Conservation (phyloP, 2,329 filamentous ascomycete species). For the Nemania sp. region DNA sequence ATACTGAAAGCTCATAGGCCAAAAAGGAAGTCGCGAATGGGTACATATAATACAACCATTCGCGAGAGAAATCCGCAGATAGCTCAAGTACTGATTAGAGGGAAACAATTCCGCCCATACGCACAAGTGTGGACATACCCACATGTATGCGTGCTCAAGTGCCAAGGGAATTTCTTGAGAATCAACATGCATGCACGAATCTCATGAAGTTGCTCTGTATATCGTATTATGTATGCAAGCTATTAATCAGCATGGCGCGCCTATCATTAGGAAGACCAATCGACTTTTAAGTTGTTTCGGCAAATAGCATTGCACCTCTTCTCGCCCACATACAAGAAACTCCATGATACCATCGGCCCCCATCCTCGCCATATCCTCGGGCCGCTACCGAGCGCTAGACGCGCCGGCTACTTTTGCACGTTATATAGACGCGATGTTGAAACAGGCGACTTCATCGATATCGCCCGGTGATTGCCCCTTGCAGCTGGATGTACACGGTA, state of each 20-base stretch:
- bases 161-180: no score
- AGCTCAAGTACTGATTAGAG: no score
- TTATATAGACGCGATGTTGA: slow-evolving; percentile 23
- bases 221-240: not conserved
- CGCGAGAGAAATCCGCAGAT: no score
- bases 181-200: no score
- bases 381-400: slow-evolving; percentile 27
- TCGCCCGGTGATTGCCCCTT: slow-evolving; percentile 16
- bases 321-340: not conserved
- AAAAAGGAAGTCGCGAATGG: not conserved
- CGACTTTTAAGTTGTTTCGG: not conserved
- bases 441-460: slow-evolving; percentile 15
- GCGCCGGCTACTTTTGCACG: slow-evolving; percentile 20
- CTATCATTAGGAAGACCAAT: no score
- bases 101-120: no score
- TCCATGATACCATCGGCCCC: slow-evolving; percentile 20
- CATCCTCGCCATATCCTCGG: slow-evolving; percentile 24
- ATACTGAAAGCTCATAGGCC: no score
- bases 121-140: no score
- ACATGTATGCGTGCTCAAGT: no score
- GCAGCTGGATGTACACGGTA: slow-evolving; percentile 8
- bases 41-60: not conserved
- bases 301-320: not conserved
- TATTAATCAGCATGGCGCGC: no score
- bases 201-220: not conserved